A percentile compares a stretch with the other conserved stretches of the same genome.
Evolutionary conservation across 164 flowering plant genomes (phyloP).

Genomic region (Stephania japonica): DNA sequence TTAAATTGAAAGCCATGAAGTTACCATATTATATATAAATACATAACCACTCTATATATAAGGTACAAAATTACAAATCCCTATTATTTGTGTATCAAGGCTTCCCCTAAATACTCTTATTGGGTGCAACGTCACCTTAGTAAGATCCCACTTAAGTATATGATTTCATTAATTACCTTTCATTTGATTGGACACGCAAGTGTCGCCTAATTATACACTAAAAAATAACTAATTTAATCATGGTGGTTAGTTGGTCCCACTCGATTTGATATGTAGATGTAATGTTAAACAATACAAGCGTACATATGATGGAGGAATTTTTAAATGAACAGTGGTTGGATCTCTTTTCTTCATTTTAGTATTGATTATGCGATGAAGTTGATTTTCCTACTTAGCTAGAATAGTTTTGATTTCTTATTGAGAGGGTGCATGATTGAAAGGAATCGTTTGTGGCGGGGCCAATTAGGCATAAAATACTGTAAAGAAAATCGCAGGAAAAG

Average conservation of each 20-base stretch:
- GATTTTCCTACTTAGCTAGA: conserved; percentile 1
- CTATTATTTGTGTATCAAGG: background rate
- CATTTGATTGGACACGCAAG: background rate
- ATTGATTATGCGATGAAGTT: background rate
- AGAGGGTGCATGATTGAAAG: conserved; percentile 14
- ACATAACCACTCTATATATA: background rate
- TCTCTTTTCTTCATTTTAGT: background rate
- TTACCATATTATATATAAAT: background rate
- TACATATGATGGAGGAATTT: background rate
- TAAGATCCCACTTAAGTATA: background rate
- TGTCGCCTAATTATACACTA: background rate
- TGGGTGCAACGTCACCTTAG: background rate
- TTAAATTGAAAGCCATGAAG: background rate
- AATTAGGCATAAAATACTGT: background rate
- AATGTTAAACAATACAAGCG: background rate
- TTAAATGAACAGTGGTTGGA: conserved; percentile 1
- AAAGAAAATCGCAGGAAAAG: background rate
- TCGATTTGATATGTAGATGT: background rate
- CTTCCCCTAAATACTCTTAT: background rate
- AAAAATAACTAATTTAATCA: background rate
- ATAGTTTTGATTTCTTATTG: conserved; percentile 1
- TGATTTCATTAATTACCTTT: background rate
- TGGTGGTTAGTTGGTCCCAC: background rate
- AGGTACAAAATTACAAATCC: background rate
- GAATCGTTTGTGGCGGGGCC: conserved; percentile 15